These are phyloP conservation scores for Mycena metata DNA, from an alignment of 768 basidiomycete genomes.

Conservation along the genomic window DNA sequence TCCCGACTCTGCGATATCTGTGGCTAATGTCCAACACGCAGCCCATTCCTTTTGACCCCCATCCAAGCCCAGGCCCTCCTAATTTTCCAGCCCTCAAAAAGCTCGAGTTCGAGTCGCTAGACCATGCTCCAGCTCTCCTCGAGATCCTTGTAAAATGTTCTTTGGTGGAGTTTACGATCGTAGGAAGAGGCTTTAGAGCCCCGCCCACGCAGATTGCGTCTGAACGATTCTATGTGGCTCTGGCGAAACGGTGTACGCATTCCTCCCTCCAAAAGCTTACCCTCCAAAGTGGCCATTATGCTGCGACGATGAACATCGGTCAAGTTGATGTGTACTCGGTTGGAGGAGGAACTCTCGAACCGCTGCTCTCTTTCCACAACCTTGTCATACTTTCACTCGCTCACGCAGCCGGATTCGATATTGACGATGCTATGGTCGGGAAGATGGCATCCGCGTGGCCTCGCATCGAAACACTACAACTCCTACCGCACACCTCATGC, in stretches of 20 bases:
- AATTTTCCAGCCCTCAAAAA: conserved; percentile 4
- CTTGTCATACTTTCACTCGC: neutral
- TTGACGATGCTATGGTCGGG: neutral
- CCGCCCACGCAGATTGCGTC: neutral
- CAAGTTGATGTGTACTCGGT: neutral
- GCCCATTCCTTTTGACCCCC: neutral
- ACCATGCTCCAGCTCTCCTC: conserved; percentile 1
- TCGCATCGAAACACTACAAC: neutral
- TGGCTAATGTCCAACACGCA: conserved; percentile 6
- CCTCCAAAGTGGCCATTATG: neutral
- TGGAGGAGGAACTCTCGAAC: neutral
- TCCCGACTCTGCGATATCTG: conserved; percentile 5
- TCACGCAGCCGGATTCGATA: neutral
- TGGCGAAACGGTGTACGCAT: conserved; percentile 2
- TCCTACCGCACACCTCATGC: neutral
- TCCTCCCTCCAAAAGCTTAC: neutral
- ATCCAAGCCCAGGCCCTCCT: neutral
- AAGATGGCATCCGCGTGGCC: conserved; percentile 11
- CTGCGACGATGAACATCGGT: neutral
- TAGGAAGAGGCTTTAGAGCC: neutral
- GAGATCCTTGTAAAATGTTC: neutral
- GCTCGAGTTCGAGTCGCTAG: conserved; percentile 1
- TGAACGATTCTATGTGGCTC: neutral
- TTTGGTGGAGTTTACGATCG: neutral
- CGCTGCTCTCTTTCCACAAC: conserved; percentile 5